phyloP scores from a whole-genome alignment of 169 alveolate species.

The Plasmodium knowlesi region DNA sequence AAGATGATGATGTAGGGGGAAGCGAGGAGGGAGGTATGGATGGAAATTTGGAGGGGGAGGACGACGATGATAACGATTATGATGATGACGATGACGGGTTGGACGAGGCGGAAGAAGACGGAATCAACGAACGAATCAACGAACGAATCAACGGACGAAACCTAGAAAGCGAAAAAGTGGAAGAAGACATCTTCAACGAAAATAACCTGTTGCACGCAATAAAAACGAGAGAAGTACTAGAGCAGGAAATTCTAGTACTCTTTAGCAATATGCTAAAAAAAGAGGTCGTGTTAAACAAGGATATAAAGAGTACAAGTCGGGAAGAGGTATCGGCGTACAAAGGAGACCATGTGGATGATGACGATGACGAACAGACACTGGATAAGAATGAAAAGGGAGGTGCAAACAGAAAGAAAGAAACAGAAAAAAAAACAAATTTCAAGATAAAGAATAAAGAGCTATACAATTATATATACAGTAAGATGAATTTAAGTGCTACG shows the following conservation, averaged over 20 bases:
- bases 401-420: not conserved
- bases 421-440: not conserved
- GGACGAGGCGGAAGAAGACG: slow-evolving; percentile 24
- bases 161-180: not conserved
- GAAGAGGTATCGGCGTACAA: not conserved
- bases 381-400: not conserved
- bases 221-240: slow-evolving; percentile 47
- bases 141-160: not conserved
- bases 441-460: slow-evolving; percentile 41
- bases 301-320: not conserved
- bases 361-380: not conserved
- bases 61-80: not conserved
- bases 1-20: slow-evolving; percentile 5
- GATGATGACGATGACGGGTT: slow-evolving; percentile 1
- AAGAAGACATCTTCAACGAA: slow-evolving; percentile 59
- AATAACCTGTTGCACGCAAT: slow-evolving; percentile 29
- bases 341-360: not conserved
- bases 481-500: slow-evolving; percentile 8
- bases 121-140: not conserved
- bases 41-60: not conserved
- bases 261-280: slow-evolving; percentile 60
- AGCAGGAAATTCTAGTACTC: slow-evolving; percentile 40
- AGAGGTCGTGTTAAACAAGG: slow-evolving; percentile 34
- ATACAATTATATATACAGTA: slow-evolving; percentile 33
- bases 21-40: slow-evolving; percentile 11